Evolutionary conservation across 768 basidiomycete genomes (phyloP).

Genomic region (Termitomyces sp.): DNA sequence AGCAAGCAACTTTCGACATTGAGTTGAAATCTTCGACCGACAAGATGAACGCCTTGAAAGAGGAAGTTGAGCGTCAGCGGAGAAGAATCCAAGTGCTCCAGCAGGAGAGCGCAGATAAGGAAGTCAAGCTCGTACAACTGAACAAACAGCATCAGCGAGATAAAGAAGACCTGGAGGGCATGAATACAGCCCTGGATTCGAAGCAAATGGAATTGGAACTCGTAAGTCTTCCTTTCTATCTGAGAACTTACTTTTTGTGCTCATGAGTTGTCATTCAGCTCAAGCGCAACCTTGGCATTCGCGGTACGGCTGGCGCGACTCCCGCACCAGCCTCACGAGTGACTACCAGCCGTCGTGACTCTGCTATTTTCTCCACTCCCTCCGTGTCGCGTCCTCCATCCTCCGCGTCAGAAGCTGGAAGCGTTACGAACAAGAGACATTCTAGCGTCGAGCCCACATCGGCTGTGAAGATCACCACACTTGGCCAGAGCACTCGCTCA

Average conservation of each 20-base stretch:
- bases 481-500: slow-evolving; percentile 47
- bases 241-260: neutral
- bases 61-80: slow-evolving; percentile 56
- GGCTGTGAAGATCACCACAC: slow-evolving; percentile 31
- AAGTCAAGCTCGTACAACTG: slow-evolving; percentile 71
- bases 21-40: slow-evolving; percentile 45
- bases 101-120: slow-evolving; percentile 80
- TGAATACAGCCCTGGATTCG: slow-evolving; percentile 89
- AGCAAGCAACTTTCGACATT: slow-evolving; percentile 53
- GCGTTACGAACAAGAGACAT: slow-evolving; percentile 28
- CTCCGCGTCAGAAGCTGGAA: slow-evolving; percentile 46
- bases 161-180: slow-evolving; percentile 73
- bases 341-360: slow-evolving; percentile 44
- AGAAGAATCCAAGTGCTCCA: slow-evolving; percentile 66
- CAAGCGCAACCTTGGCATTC: slow-evolving; percentile 57
- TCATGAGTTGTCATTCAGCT: slow-evolving; percentile 33
- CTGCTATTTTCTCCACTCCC: slow-evolving; percentile 53
- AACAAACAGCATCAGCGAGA: slow-evolving; percentile 66
- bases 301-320: slow-evolving; percentile 51
- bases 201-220: slow-evolving; percentile 94
- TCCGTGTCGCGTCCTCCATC: slow-evolving; percentile 49
- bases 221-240: slow-evolving; percentile 39
- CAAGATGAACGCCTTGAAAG: slow-evolving; percentile 42
- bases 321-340: slow-evolving; percentile 42
- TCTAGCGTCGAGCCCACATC: slow-evolving; percentile 28